A percentile compares a stretch with the other conserved stretches of the same genome.
Conservation (phyloP, 345 rosid genomes). For the Eucalyptus curtisii region DNA sequence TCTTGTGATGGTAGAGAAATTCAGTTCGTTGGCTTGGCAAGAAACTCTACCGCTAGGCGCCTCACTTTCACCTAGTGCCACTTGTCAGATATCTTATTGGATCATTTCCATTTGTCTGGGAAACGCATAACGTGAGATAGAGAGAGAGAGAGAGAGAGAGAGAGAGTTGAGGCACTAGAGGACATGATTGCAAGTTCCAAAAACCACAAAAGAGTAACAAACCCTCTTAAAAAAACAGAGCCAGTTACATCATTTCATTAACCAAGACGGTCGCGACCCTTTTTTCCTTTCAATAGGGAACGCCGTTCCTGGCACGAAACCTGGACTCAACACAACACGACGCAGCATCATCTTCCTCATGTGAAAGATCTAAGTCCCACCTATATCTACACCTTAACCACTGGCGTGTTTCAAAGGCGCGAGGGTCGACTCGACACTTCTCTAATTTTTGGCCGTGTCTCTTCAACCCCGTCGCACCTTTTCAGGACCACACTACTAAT, state of each 20-base stretch:
- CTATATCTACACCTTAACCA: constrained; percentile 7
- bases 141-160: neutral
- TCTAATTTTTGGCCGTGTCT: neutral
- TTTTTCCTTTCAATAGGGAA: neutral
- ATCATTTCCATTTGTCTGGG: neutral
- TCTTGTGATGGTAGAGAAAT: neutral
- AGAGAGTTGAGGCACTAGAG: neutral
- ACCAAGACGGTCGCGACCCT: neutral
- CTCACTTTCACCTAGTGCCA: neutral
- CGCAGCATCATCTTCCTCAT: neutral
- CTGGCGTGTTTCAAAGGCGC: constrained; percentile 4
- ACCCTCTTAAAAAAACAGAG: neutral
- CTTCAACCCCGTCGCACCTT: neutral
- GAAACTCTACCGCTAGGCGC: neutral
- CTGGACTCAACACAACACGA: neutral
- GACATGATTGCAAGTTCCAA: neutral
- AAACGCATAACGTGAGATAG: neutral
- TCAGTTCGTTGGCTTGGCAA: neutral
- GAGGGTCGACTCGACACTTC: constrained; percentile 17
- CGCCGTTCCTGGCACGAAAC: constrained; percentile 8
- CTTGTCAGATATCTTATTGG: neutral
- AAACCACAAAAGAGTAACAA: neutral
- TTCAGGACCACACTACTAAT: neutral
- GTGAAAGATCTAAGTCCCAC: neutral
- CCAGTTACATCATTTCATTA: neutral